Evolutionary conservation across 2,329 filamentous ascomycete species (phyloP), one percentile per base, ranked within the genome.

Genomic region (Knufia petricola): DNA sequence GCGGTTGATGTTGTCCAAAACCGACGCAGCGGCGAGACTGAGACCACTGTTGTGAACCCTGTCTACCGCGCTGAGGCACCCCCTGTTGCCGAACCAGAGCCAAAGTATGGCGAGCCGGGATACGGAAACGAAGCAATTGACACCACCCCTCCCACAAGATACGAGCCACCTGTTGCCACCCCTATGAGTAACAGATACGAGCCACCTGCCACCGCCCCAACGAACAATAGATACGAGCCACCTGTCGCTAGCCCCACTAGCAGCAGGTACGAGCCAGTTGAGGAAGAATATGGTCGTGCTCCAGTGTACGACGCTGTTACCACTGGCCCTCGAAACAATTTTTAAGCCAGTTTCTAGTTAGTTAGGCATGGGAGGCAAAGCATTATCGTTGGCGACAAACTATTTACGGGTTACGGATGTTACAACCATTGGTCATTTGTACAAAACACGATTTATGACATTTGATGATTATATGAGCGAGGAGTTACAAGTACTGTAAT

Each of bases 31-130:
- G 54, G 53, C 15, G 68, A 76, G 47, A 64, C 70, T 20, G 74
- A 77, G 57, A 23, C 44, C 17, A 67, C 66, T 41, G 57, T 61
- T 34, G 59, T 58, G 36, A 59, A 57, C 12, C 54, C 36, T 19
- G 59, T 65, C 39, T 67, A 72, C 48, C 68, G 70, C 21, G 68
- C 64, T 48, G 66, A 72, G 57, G 74, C 76, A 52, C 75, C 73
- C 34, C 70, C 65, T 21, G 70, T 69, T 60, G 72, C 71, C 28
- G 64, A 62, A 30, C 50, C 52, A n/a, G 60, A 59, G 26, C 55
- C 59, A 38, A 61, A 60, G 31, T 67, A 69, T 45, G 62, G 58
- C 10, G 50, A 46, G 48, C 52, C 55, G 17, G 57, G 56, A 9
- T 58, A 57, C 39, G 57, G 53, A n/a, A n/a, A n/a, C n/a, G n/a